Conservation (phyloP, 306 rosid genomes). For the Acacia confusa region DNA sequence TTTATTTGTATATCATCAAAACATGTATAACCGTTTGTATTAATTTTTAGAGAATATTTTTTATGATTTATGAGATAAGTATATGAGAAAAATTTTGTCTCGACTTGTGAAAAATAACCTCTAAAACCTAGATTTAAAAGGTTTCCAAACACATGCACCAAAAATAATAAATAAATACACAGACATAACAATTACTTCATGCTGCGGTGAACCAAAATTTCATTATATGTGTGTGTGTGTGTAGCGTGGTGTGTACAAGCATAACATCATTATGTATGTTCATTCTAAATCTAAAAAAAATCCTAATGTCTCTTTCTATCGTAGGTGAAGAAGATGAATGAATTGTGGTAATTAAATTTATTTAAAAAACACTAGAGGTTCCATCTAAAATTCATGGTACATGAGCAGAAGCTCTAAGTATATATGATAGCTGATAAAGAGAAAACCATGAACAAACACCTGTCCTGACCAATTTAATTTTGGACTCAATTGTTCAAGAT, state of each 20-base stretch:
- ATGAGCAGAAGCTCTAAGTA: constrained; percentile 18
- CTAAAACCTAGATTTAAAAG: too few relatives aligned
- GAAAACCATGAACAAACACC: neutral
- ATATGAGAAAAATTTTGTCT: too few relatives aligned
- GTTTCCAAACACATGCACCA: too few relatives aligned
- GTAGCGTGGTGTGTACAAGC: too few relatives aligned
- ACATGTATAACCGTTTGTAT: too few relatives aligned
- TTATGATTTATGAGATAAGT: too few relatives aligned
- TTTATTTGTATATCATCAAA: too few relatives aligned
- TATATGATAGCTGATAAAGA: neutral
- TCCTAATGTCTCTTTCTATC: constrained; percentile 10
- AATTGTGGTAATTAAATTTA: constrained; percentile 37
- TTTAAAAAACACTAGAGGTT: constrained; percentile 29
- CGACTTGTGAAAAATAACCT: too few relatives aligned
- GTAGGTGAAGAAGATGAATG: constrained; percentile 4
- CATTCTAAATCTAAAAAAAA: neutral
- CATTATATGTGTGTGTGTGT: too few relatives aligned
- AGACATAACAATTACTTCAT: neutral
- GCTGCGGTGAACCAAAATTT: neutral
- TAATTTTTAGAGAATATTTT: too few relatives aligned
- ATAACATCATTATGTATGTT: neutral
- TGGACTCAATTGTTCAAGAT: neutral
- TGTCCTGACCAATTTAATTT: neutral
- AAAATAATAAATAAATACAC: neutral
- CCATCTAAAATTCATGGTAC: constrained; percentile 30